Base-by-base conservation (phyloP, 306 rosid species). In the Medicago ruthenica region DNA sequence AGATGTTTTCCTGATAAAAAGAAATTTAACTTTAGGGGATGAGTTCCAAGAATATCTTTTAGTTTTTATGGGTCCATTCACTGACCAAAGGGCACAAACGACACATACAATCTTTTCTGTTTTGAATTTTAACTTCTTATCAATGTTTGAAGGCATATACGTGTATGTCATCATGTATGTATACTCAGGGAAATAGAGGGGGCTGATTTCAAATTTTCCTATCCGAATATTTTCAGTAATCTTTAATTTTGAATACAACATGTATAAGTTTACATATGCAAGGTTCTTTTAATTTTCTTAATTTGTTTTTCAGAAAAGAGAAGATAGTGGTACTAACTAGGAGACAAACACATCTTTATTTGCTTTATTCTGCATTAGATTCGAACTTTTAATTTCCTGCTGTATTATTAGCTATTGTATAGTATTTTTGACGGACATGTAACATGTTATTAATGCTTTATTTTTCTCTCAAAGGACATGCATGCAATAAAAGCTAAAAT, bases 281-380 rank as follows among this genome's bases (percentile, higher is more conserved):
- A 82, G 39, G 45, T 51, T 77, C 69, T 78, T 71, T 14, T 17
- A 5, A 55, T 51, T 70, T 50, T 66, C 45, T 62, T 17, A 41
- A 44, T 57, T 40, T 13, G 48, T n/a, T 54, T 78, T 66, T 74
- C 8, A 45, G 48, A 68, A 76, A 70, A 60, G 45, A 9, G 55
- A 24, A 14, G 62, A 24, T 70, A 40, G 63, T 60, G 79, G 74
- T 82, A 80, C 68, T 66, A 80, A 74, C 72, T 70, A 82, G 76
- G 86, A 83, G 85, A 79, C 84, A 84, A 51, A 22, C 59, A 76
- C 77, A 63, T 80, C 92, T 89, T 91, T 89, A 64, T 69, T 69
- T 83, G 86, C 97, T 89, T 89, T 91, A 87, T 91, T 89, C 88
- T 80, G 36, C 73, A 65, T 83, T 71, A 75, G 87, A 89, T 91